Evolutionary conservation across 495 filamentous ascomycete genomes (phyloP), one percentile per base, ranked within the genome.

Genomic region (Aspergillus haitiensis): DNA sequence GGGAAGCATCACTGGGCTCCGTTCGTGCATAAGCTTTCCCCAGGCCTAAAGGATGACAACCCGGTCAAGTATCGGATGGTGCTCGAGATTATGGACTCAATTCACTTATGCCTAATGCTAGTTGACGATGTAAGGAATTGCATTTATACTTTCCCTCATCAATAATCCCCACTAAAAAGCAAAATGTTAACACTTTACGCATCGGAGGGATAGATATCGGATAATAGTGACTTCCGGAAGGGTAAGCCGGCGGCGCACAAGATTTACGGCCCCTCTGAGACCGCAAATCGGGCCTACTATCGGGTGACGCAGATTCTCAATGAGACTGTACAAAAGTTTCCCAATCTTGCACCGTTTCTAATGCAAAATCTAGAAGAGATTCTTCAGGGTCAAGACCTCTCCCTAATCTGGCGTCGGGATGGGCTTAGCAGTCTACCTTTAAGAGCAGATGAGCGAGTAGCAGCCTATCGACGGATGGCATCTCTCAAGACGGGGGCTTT

Each of bases 51-150:
- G 39, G 18, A 64, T 8, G 46, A 64, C 7, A 63, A 74, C 39
- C 63, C 66, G 0, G 33, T 36, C 1, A 65, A 66, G 27, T 68
- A 68, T 47, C 21, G 33, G 33, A 61, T 70, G 56, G 55, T 70
- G 2, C 59, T 70, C 13, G 68, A 74, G 44, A 64, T 70, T 39
- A 64, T 72, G 62, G 71, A 74, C 53, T 59, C 64, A 0, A 65
- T 74, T 15, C 71, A 74, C 40, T 55, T 74, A 35, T 68, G 71
- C 27, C 52, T 67, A 16, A 74, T 74, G 54, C 47, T 74, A 42
- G 71, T 74, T 16, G 71, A 74, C 42, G 71, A 74, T 62, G 63
- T 74, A 33, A 48, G 51, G 12, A 34, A 44, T 27, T 27, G 21
- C 21, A 27, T 27, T 27, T 3, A 37, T 2, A 39, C 21, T 54